phyloP scores from a whole-genome alignment of 176 grass and related monocot species.

The Aegilops speltoides region DNA sequence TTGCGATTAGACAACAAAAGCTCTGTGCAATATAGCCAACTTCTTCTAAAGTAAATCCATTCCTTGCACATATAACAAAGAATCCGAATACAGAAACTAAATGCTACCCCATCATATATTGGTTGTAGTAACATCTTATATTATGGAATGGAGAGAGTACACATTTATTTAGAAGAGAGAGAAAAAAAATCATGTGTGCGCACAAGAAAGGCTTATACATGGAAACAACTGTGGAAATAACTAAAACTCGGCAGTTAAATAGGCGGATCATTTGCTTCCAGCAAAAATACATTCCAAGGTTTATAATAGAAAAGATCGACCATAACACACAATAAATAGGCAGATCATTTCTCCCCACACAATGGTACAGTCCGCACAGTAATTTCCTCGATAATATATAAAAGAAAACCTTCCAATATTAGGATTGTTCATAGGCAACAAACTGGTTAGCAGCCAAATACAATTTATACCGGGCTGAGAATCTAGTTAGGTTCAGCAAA shows the following conservation, averaged over 20 bases:
- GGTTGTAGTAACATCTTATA: too few relatives aligned
- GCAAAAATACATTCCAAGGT: not conserved
- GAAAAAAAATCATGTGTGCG: not conserved
- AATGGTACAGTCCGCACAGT: not conserved
- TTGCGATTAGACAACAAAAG: too few relatives aligned
- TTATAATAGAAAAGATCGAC: too few relatives aligned
- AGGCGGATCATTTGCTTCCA: too few relatives aligned
- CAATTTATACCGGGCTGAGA: conserved; percentile 14
- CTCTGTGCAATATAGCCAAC: too few relatives aligned
- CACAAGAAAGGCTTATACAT: not conserved
- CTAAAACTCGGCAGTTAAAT: not conserved
- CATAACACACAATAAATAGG: not conserved
- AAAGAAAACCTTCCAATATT: not conserved
- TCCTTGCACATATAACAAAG: too few relatives aligned
- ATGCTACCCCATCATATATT: too few relatives aligned
- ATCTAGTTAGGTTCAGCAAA: conserved; percentile 49
- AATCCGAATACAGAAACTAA: too few relatives aligned
- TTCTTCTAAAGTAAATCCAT: too few relatives aligned
- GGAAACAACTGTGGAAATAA: not conserved
- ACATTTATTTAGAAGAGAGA: too few relatives aligned
- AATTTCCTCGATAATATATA: conserved; percentile 18
- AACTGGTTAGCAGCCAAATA: conserved; percentile 51
- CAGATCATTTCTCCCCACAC: conserved; percentile 15
- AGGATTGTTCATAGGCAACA: not conserved
- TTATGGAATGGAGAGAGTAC: too few relatives aligned